A percentile compares a stretch with the other conserved stretches of the same genome.
Conservation (phyloP, 2,329 filamentous ascomycete species). For the Westerdykella aurantiaca region DNA sequence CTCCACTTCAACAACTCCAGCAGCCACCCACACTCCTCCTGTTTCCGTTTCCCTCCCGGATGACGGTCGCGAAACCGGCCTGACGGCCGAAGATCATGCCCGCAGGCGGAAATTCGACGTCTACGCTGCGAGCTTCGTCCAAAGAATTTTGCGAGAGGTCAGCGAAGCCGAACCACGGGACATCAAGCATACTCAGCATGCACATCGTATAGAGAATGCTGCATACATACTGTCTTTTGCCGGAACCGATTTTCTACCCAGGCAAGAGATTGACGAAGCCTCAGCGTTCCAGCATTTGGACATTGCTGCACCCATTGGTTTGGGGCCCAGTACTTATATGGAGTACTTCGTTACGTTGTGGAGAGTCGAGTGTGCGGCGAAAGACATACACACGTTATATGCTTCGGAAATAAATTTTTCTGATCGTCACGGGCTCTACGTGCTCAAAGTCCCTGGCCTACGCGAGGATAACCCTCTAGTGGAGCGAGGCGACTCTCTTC, state of each 20-base stretch:
- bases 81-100: too few species aligned
- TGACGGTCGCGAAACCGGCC: too few species aligned
- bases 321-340: slow-evolving; percentile 11
- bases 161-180: slow-evolving; percentile 4
- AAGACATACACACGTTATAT: not conserved
- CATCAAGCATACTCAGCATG: slow-evolving; percentile 3
- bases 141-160: slow-evolving; percentile 7
- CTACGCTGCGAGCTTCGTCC: slow-evolving; percentile 14
- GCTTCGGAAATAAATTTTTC: slow-evolving; percentile 12
- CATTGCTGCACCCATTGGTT: not conserved
- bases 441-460: slow-evolving; percentile 22
- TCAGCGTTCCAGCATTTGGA: too few species aligned
- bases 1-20: too few species aligned
- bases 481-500: slow-evolving; percentile 28
- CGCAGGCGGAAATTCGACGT: slow-evolving; percentile 10
- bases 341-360: slow-evolving; percentile 10
- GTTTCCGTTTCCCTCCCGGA: too few species aligned
- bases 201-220: slow-evolving; percentile 6
- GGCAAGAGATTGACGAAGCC: not conserved
- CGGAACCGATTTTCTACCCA: slow-evolving; percentile 8
- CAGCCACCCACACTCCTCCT: too few species aligned
- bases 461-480: slow-evolving; percentile 28
- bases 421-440: slow-evolving; percentile 10
- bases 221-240: slow-evolving; percentile 8
- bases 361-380: slow-evolving; percentile 15